These are phyloP conservation scores for Debaryomyces maramus DNA, from an alignment of 805 yeast genomes.

Conservation along the genomic window DNA sequence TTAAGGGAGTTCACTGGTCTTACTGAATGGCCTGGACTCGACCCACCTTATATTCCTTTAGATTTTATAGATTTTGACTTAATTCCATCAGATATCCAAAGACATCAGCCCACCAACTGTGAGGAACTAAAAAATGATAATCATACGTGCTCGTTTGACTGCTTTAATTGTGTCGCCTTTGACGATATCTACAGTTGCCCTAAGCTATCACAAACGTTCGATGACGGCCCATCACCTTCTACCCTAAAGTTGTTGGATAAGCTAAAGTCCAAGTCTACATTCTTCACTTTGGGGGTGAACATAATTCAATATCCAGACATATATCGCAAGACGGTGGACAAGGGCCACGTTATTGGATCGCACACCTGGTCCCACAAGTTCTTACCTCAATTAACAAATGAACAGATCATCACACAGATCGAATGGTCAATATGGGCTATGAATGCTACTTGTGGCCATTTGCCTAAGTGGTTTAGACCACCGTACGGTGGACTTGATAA, in stretches of 20 bases:
- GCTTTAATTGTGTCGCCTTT: conserved; percentile 69
- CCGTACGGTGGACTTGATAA: conserved; percentile 96
- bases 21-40: conserved; percentile 76
- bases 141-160: conserved; percentile 74
- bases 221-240: conserved; percentile 86
- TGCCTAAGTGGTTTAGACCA: conserved; percentile 94
- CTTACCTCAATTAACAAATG: conserved; percentile 74
- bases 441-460: conserved; percentile 86
- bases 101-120: conserved; percentile 62
- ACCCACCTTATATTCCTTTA: conserved; percentile 86
- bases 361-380: conserved; percentile 95
- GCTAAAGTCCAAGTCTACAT: conserved; percentile 62
- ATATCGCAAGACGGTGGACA: conserved; percentile 51
- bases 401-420: conserved; percentile 81
- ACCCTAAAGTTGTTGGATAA: conserved; percentile 60
- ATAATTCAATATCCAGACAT: conserved; percentile 75
- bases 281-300: conserved; percentile 83
- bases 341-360: conserved; percentile 79
- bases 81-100: conserved; percentile 48
- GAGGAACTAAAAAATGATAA: conserved; percentile 44
- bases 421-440: conserved; percentile 98
- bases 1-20: conserved; percentile 71
- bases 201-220: conserved; percentile 81
- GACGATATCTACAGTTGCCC: conserved; percentile 81
- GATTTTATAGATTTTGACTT: conserved; percentile 60